Conservation (phyloP, 2,329 filamentous ascomycete species). For the Catunica adiposa region DNA sequence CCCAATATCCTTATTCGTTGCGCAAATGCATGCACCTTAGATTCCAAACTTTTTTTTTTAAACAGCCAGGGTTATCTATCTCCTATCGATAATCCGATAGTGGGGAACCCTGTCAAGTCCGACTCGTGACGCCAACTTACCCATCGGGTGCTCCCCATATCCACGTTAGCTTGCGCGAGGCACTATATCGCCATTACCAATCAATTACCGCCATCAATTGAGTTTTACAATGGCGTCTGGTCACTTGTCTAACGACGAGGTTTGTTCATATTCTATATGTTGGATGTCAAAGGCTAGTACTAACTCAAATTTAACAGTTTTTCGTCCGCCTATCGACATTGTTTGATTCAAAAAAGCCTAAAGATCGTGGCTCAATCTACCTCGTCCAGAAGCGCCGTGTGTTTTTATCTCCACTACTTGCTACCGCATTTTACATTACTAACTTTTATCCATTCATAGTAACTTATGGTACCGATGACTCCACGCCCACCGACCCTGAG, state of each 20-base stretch:
- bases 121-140: not conserved
- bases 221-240: constrained; percentile 7
- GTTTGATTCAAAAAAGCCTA: constrained; percentile 48
- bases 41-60: constrained; percentile 13
- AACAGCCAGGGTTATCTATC: constrained; percentile 4
- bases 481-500: constrained; percentile 27
- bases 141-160: too few species aligned
- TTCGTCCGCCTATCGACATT: constrained; percentile 28
- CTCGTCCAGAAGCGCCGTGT: constrained; percentile 62
- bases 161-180: too few species aligned
- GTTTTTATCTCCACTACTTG: constrained; percentile 22
- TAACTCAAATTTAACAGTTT: constrained; percentile 6
- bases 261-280: constrained; percentile 19
- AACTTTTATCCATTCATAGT: constrained; percentile 22
- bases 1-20: too few species aligned
- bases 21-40: too few species aligned
- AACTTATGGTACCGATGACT: constrained; percentile 26
- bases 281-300: not conserved
- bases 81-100: constrained; percentile 7
- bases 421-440: not conserved
- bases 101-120: not conserved
- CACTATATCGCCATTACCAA: too few species aligned
- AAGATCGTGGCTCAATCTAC: constrained; percentile 57
- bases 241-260: constrained; percentile 46
- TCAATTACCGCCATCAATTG: not conserved